A percentile compares a stretch with the other conserved stretches of the same genome.
Evolutionary conservation across 768 basidiomycete species (phyloP).

Genomic region (Auriculariales sp.): DNA sequence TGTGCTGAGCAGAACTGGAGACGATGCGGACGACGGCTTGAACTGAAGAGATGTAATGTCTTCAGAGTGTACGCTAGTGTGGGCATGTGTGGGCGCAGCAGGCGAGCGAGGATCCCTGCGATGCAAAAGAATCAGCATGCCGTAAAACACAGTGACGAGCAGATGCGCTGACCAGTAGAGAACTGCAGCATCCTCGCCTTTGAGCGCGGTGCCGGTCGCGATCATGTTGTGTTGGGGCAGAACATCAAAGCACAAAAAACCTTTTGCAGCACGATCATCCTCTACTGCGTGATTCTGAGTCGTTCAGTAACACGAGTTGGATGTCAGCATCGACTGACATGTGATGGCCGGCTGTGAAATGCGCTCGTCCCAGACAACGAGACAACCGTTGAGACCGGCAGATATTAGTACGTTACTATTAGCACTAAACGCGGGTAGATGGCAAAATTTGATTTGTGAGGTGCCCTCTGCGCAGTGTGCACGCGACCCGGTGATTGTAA

Average conservation of each 20-base stretch:
- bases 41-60: slow-evolving; percentile 74
- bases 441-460: too few relatives aligned
- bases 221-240: slow-evolving; percentile 57
- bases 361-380: slow-evolving; percentile 67
- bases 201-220: slow-evolving; percentile 71
- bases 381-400: slow-evolving; percentile 54
- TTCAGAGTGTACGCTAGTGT: slow-evolving; percentile 82
- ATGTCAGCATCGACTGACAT: slow-evolving; percentile 31
- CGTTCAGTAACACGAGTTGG: slow-evolving; percentile 1
- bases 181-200: slow-evolving; percentile 68
- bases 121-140: too few relatives aligned
- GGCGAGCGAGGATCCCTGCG: slow-evolving; percentile 78
- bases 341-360: slow-evolving; percentile 32
- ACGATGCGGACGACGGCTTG: slow-evolving; percentile 14
- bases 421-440: background rate
- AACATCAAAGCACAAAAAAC: slow-evolving; percentile 54
- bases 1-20: slow-evolving; percentile 51
- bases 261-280: slow-evolving; percentile 24
- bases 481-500: background rate
- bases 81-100: slow-evolving; percentile 50
- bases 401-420: slow-evolving; percentile 28
- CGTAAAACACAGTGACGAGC: too few relatives aligned
- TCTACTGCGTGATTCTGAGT: slow-evolving; percentile 29
- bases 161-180: slow-evolving; percentile 54
- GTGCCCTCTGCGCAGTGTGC: background rate